Conservation (phyloP, 163 green algal genomes). For the Chlamydomonas reinhardtii region DNA sequence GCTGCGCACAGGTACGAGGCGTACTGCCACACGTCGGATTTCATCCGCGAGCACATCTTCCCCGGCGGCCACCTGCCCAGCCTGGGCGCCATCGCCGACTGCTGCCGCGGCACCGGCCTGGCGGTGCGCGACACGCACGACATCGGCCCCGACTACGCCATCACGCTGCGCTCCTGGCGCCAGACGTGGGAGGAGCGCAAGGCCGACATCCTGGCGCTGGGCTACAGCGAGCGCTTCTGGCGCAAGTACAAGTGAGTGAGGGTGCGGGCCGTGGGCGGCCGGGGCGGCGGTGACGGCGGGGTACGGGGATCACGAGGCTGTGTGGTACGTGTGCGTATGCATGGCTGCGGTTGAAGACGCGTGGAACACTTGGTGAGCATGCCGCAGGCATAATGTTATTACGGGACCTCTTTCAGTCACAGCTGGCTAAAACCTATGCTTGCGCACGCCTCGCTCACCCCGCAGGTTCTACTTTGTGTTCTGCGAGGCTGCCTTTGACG, state of each 20-base stretch:
- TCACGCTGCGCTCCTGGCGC: constrained; percentile 91
- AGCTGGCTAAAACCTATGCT: too few species aligned
- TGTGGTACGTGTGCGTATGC: too few species aligned
- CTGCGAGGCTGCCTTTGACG: constrained; percentile 93
- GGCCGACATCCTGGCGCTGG: constrained; percentile 68
- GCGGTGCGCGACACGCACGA: constrained; percentile 73
- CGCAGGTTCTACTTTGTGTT: constrained; percentile 95
- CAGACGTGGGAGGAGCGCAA: constrained; percentile 57
- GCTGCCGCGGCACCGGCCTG: constrained; percentile 75
- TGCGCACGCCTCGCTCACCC: background rate
- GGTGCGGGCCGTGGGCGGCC: background rate
- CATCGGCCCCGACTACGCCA: constrained; percentile 92
- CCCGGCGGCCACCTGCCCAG: constrained; percentile 87
- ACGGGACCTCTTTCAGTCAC: too few species aligned
- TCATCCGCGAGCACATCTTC: constrained; percentile 99
- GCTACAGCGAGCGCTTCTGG: constrained; percentile 88
- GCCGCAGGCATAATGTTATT: too few species aligned
- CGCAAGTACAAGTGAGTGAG: constrained; percentile 82
- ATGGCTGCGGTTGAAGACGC: too few species aligned
- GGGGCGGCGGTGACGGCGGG: too few species aligned
- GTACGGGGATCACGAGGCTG: too few species aligned
- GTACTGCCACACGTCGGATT: constrained; percentile 93
- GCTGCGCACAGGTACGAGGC: constrained; percentile 88
- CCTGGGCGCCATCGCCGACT: constrained; percentile 83
- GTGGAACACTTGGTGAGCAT: too few species aligned